phyloP scores from a whole-genome alignment of 805 yeast genomes.

The Kuraishia cidri region DNA sequence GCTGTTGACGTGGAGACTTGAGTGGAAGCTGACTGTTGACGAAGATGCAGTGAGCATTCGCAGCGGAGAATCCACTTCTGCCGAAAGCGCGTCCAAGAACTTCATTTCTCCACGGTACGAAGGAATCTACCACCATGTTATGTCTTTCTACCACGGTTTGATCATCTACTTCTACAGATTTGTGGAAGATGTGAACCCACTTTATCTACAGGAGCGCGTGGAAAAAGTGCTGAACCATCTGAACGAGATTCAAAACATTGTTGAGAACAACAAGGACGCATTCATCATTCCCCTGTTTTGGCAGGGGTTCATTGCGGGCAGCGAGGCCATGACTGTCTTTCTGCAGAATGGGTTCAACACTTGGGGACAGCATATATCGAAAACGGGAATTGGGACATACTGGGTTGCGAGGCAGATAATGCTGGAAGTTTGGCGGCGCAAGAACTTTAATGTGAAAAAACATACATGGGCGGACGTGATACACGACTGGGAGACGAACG shows the following conservation, averaged over 20 bases:
- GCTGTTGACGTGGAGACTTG: conserved; percentile 59
- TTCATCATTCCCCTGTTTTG: conserved; percentile 72
- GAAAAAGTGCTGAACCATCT: conserved; percentile 53
- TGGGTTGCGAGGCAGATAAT: conserved; percentile 83
- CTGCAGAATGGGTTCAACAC: conserved; percentile 58
- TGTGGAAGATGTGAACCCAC: conserved; percentile 45
- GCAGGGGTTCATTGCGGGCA: conserved; percentile 87
- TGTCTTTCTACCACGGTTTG: conserved; percentile 69
- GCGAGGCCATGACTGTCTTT: conserved; percentile 54
- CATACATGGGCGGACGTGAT: conserved; percentile 77
- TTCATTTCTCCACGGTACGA: conserved; percentile 51
- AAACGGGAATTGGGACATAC: conserved; percentile 64
- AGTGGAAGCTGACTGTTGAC: conserved; percentile 49
- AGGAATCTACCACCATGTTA: conserved; percentile 71
- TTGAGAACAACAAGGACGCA: conserved; percentile 38
- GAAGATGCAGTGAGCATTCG: too few relatives aligned
- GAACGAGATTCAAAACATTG: conserved; percentile 49
- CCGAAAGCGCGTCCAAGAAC: conserved; percentile 8
- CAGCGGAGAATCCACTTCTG: conserved; percentile 3
- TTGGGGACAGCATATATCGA: conserved; percentile 64
- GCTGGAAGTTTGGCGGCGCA: conserved; percentile 79
- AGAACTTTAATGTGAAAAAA: conserved; percentile 44
- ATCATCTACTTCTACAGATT: conserved; percentile 64
- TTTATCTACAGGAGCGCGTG: conserved; percentile 53
- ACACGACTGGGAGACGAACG: conserved; percentile 77